Evolutionary conservation across 345 rosid genomes (phyloP).

Genomic region (Eucalyptus caleyi): DNA sequence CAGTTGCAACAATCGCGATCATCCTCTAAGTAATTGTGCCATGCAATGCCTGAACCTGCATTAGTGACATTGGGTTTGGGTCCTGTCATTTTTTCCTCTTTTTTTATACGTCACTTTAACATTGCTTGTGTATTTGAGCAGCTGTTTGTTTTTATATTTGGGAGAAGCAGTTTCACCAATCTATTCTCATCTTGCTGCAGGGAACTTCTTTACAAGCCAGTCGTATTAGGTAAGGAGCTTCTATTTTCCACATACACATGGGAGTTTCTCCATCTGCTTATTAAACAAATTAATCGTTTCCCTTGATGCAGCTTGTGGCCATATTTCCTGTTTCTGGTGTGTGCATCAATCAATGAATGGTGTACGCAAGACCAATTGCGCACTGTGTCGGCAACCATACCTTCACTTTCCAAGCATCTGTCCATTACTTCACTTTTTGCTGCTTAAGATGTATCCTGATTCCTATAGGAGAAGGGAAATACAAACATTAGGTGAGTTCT

Average conservation of each 20-base stretch:
- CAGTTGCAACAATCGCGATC: not conserved
- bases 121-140: not conserved
- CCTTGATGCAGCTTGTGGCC: slow-evolving; percentile 65
- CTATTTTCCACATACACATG: not conserved
- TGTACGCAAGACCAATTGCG: slow-evolving; percentile 31
- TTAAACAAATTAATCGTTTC: not conserved
- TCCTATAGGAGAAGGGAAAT: slow-evolving; percentile 41
- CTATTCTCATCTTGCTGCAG: slow-evolving; percentile 22
- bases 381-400: slow-evolving; percentile 60
- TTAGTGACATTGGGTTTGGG: not conserved
- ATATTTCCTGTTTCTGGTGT: slow-evolving; percentile 91
- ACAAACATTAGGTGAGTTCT: slow-evolving; percentile 36
- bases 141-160: not conserved
- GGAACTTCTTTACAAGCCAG: slow-evolving; percentile 86
- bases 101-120: not conserved
- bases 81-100: not conserved
- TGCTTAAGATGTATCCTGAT: slow-evolving; percentile 53
- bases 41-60: not conserved
- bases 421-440: slow-evolving; percentile 47
- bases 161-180: not conserved
- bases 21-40: not conserved
- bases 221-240: slow-evolving; percentile 51
- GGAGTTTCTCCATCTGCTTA: not conserved
- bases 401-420: slow-evolving; percentile 62
- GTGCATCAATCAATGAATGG: slow-evolving; percentile 51